phyloP scores from a whole-genome alignment of 1,284 basidiomycete species.

The Ustilago tritici region DNA sequence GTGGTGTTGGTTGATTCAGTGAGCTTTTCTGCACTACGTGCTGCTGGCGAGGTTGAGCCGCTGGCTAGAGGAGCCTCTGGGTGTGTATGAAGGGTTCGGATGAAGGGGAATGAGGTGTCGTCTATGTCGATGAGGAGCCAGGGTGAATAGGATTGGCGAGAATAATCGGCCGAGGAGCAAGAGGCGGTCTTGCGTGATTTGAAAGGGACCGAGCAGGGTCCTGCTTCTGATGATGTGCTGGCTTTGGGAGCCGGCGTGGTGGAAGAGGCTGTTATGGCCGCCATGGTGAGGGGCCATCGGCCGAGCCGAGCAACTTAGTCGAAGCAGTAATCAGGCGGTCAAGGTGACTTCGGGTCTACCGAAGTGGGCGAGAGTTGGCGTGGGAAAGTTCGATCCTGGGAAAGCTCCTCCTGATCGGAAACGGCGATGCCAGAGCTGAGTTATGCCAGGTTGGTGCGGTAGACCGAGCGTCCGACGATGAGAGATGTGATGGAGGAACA shows the following conservation, averaged over 20 bases:
- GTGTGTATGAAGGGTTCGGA: constrained; percentile 18
- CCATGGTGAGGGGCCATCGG: constrained; percentile 13
- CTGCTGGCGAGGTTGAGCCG: constrained; percentile 24
- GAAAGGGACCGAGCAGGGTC: constrained; percentile 33
- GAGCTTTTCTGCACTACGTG: constrained; percentile 30
- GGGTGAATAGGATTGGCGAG: constrained; percentile 14
- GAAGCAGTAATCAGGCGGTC: no score
- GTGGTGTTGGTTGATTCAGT: constrained; percentile 30
- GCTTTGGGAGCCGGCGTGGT: not conserved
- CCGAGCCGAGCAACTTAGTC: not conserved
- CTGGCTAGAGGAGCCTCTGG: not conserved
- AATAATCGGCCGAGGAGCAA: not conserved
- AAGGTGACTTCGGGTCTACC: not conserved
- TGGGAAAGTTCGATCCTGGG: not conserved
- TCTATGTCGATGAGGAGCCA: constrained; percentile 45
- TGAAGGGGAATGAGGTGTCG: constrained; percentile 27
- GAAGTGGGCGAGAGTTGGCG: not conserved
- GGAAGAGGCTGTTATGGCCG: constrained; percentile 9
- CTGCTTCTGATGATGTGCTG: constrained; percentile 21
- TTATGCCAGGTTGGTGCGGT: no score
- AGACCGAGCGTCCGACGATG: no score
- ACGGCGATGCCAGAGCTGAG: not conserved
- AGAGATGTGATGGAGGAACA: no score
- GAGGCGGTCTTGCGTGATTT: constrained; percentile 20
- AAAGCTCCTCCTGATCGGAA: not conserved